Evolutionary conservation across 108 stramenopile species (phyloP).

Genomic region (Fragilaria crotonensis): DNA sequence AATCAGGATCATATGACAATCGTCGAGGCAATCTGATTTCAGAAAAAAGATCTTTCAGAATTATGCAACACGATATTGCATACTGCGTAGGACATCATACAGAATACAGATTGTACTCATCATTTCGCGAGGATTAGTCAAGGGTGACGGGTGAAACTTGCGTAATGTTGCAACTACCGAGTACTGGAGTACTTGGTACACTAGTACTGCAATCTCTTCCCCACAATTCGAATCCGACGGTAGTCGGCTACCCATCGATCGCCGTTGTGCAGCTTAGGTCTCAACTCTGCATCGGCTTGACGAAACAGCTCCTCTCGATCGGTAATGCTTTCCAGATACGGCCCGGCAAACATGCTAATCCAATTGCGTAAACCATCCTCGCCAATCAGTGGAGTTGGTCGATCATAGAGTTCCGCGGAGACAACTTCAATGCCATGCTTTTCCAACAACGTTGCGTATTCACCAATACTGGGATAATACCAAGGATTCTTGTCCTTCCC

Average conservation of each 20-base stretch:
- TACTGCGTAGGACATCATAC: no score
- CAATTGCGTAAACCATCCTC: slow-evolving; percentile 24
- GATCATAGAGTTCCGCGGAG: slow-evolving; percentile 20
- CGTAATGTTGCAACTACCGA: no score
- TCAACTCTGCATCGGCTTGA: slow-evolving; percentile 1
- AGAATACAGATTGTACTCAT: no score
- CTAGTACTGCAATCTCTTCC: no score
- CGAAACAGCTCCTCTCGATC: slow-evolving; percentile 10
- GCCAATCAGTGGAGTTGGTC: slow-evolving; percentile 21
- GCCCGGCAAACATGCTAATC: slow-evolving; percentile 28
- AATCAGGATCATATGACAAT: no score
- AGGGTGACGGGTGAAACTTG: no score
- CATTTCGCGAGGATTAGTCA: no score
- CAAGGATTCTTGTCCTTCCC: slow-evolving; percentile 13
- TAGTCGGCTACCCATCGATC: slow-evolving; percentile 32
- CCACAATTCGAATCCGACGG: slow-evolving; percentile 31
- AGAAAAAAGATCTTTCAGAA: no score
- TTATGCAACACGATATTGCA: no score
- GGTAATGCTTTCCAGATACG: slow-evolving; percentile 13
- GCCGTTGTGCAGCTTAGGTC: slow-evolving; percentile 2
- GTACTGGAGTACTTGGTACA: no score
- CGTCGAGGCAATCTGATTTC: no score
- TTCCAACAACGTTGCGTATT: slow-evolving; percentile 29
- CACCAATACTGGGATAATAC: slow-evolving; percentile 31
- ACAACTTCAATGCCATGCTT: slow-evolving; percentile 27